Percentiles rank a stretch among this genome's conserved stretches.
phyloP scores from a whole-genome alignment of 2,329 filamentous ascomycete genomes.

The Coniochaeta sp. region DNA sequence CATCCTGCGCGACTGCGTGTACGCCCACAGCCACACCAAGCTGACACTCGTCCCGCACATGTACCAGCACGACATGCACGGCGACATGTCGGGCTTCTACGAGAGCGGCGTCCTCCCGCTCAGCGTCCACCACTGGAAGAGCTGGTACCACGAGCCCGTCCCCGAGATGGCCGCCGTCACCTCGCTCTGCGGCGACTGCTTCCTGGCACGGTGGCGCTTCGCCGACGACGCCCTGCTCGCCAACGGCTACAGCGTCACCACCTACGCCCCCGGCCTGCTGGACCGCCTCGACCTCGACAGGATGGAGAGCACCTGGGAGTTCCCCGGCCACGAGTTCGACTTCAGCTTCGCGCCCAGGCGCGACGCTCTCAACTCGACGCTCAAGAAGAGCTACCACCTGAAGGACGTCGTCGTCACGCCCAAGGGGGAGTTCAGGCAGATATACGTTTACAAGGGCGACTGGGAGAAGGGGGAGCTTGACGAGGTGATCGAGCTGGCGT shows the following conservation, averaged over 20 bases:
- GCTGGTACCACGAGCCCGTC: conserved; percentile 46
- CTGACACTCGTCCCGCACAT: conserved; percentile 49
- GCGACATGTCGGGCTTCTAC: conserved; percentile 52
- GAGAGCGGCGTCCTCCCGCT: conserved; percentile 47
- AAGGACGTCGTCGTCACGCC: conserved; percentile 31
- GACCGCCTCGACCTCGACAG: conserved; percentile 32
- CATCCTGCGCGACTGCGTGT: conserved; percentile 50
- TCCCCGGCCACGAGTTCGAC: conserved; percentile 38
- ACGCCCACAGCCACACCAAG: conserved; percentile 42
- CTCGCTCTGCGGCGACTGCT: conserved; percentile 49
- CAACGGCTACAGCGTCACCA: conserved; percentile 51
- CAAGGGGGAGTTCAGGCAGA: conserved; percentile 40
- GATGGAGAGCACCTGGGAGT: conserved; percentile 47
- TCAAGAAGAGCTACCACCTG: conserved; percentile 46
- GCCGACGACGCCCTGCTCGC: conserved; percentile 40
- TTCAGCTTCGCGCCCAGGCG: conserved; percentile 47
- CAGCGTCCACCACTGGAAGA: conserved; percentile 58
- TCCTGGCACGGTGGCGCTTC: conserved; percentile 48
- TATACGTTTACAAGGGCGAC: conserved; percentile 42
- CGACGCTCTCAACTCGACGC: conserved; percentile 20
- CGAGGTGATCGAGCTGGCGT: conserved; percentile 41
- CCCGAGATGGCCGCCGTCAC: conserved; percentile 40
- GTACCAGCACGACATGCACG: conserved; percentile 49
- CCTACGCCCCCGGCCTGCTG: conserved; percentile 30
- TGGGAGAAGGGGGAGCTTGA: conserved; percentile 32